Percentiles rank a stretch among this genome's conserved stretches.
Conservation (phyloP, 2,329 filamentous ascomycete genomes). For the Epicoccum sorghinum region DNA sequence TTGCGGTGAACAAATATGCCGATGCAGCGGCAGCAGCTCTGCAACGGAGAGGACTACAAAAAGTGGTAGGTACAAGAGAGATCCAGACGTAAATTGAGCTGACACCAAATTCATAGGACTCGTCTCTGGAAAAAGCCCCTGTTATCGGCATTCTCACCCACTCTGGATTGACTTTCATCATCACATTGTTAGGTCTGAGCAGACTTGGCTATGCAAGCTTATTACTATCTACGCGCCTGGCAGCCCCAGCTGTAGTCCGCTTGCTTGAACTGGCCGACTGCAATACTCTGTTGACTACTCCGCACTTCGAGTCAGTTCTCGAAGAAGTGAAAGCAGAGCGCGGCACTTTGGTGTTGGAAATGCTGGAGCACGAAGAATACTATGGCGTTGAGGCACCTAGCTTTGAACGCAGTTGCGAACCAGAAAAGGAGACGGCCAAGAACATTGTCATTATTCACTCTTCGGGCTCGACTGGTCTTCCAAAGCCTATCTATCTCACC, state of each 20-base stretch:
- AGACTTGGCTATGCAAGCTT: conserved; percentile 62
- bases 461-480: conserved; percentile 65
- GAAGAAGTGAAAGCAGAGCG: conserved; percentile 40
- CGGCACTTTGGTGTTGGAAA: conserved; percentile 23
- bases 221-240: conserved; percentile 61
- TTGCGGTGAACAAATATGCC: conserved; percentile 31
- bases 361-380: conserved; percentile 34
- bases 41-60: conserved; percentile 26
- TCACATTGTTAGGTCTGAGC: conserved; percentile 60
- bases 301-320: conserved; percentile 24
- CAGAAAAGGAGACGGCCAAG: conserved; percentile 45
- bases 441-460: conserved; percentile 52
- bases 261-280: conserved; percentile 42
- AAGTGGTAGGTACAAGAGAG: conserved; percentile 22
- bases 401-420: conserved; percentile 29
- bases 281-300: conserved; percentile 29
- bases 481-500: conserved; percentile 67
- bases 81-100: conserved; percentile 3
- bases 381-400: conserved; percentile 23
- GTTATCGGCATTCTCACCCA: conserved; percentile 58
- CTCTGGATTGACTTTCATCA: conserved; percentile 62
- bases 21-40: conserved; percentile 31
- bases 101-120: conserved; percentile 18
- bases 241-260: conserved; percentile 57
- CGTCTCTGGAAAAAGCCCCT: conserved; percentile 24